phyloP scores from a whole-genome alignment of 2,329 filamentous ascomycete species.

The Ceratocystis variospora region DNA sequence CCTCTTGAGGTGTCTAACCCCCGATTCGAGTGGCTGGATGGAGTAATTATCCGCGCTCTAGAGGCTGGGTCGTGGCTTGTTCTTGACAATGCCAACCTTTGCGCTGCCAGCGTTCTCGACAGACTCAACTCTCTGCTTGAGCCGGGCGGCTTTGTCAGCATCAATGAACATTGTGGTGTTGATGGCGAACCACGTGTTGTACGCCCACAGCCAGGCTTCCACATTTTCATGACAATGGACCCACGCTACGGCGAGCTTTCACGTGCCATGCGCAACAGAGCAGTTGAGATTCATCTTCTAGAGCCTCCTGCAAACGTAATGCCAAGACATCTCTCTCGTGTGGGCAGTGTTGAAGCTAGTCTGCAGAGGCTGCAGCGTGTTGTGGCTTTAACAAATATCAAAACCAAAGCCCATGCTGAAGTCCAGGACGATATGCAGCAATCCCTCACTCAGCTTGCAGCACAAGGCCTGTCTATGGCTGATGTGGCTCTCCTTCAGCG shows the following conservation, averaged over 20 bases:
- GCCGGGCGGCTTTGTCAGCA: conserved; percentile 70
- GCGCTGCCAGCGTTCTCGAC: conserved; percentile 87
- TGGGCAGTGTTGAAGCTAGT: conserved; percentile 36
- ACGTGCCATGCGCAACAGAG: conserved; percentile 89
- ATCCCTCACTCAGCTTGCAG: conserved; percentile 11
- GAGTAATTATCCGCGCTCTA: conserved; percentile 75
- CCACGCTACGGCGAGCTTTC: conserved; percentile 85
- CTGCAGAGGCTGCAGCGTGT: conserved; percentile 34
- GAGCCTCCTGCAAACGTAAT: conserved; percentile 29
- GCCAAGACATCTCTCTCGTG: conserved; percentile 27
- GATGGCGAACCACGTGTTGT: conserved; percentile 72
- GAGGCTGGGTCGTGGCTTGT: conserved; percentile 83
- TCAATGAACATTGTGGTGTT: conserved; percentile 81
- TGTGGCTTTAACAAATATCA: conserved; percentile 2
- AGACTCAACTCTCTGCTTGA: conserved; percentile 89
- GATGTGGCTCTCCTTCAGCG: conserved; percentile 19
- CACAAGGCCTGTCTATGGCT: conserved; percentile 18
- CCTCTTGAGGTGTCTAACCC: conserved; percentile 53
- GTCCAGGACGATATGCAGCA: not conserved
- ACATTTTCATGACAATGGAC: conserved; percentile 89
- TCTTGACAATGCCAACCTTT: conserved; percentile 93
- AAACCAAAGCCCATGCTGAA: not conserved
- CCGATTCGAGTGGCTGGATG: conserved; percentile 92
- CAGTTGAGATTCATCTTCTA: conserved; percentile 70
- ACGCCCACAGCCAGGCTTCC: conserved; percentile 70